Percentiles rank a stretch among this genome's conserved stretches.
Conservation (phyloP, 768 basidiomycete genomes). For the Leccinum uliginosum region DNA sequence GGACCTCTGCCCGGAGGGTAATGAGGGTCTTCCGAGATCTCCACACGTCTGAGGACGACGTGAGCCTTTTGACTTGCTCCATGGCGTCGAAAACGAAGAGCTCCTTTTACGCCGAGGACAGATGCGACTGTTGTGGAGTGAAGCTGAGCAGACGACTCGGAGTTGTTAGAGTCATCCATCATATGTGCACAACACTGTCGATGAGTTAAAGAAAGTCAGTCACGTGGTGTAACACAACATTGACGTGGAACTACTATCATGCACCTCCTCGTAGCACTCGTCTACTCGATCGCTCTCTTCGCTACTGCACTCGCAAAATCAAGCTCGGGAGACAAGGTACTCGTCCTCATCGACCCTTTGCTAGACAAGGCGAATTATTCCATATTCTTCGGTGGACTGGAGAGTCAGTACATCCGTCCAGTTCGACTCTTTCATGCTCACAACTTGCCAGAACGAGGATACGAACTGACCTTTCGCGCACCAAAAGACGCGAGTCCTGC, state of each 20-base stretch:
- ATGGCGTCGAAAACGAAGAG: slow-evolving; percentile 63
- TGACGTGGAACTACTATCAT: slow-evolving; percentile 18
- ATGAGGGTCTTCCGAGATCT: slow-evolving; percentile 40
- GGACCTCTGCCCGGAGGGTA: slow-evolving; percentile 37
- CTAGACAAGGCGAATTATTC: slow-evolving; percentile 68
- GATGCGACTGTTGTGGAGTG: slow-evolving; percentile 41
- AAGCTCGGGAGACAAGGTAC: slow-evolving; percentile 77
- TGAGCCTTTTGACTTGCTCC: slow-evolving; percentile 65
- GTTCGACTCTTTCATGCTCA: background rate
- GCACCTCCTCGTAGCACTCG: slow-evolving; percentile 24
- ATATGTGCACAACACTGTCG: background rate
- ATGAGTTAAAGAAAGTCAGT: background rate
- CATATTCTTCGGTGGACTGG: slow-evolving; percentile 74
- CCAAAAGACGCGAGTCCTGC: slow-evolving; percentile 71
- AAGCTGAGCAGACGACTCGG: slow-evolving; percentile 30
- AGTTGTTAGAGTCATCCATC: slow-evolving; percentile 36
- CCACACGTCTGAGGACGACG: slow-evolving; percentile 61
- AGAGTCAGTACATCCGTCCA: slow-evolving; percentile 45
- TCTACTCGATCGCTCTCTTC: slow-evolving; percentile 28
- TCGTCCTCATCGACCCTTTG: slow-evolving; percentile 77
- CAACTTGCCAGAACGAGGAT: slow-evolving; percentile 61
- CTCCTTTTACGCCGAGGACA: slow-evolving; percentile 57
- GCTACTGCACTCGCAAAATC: slow-evolving; percentile 48
- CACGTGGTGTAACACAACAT: background rate
- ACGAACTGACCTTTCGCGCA: slow-evolving; percentile 79